Conservation (phyloP, 768 basidiomycete species). For the Tricholoma saponaceum region DNA sequence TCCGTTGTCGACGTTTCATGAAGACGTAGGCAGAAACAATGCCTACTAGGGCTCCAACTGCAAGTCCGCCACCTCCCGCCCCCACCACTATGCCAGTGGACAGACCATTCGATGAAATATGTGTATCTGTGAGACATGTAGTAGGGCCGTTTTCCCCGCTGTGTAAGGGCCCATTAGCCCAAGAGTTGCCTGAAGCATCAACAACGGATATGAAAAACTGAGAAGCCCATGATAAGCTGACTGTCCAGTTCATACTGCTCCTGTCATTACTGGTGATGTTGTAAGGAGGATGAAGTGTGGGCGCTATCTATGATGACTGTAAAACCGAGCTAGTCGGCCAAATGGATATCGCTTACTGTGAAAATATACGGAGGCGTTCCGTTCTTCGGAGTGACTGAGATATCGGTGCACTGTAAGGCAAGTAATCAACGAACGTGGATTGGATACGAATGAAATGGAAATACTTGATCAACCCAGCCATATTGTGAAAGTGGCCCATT, state of each 20-base stretch:
- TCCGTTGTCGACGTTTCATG: slow-evolving; percentile 23
- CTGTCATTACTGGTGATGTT: slow-evolving; percentile 46
- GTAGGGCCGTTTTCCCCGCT: slow-evolving; percentile 40
- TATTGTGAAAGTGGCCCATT: slow-evolving; percentile 53
- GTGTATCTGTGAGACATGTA: slow-evolving; percentile 31
- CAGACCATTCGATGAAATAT: background rate
- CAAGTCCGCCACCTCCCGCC: slow-evolving; percentile 35
- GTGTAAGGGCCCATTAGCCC: slow-evolving; percentile 58
- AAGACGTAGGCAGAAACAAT: slow-evolving; percentile 27
- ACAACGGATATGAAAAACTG: slow-evolving; percentile 55
- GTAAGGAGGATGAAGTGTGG: slow-evolving; percentile 55
- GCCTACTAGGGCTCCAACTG: slow-evolving; percentile 33
- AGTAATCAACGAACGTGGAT: background rate
- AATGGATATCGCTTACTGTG: slow-evolving; percentile 34
- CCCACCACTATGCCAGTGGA: slow-evolving; percentile 25
- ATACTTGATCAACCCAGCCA: slow-evolving; percentile 56
- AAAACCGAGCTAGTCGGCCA: background rate
- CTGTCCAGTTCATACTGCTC: slow-evolving; percentile 54
- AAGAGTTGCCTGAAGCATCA: slow-evolving; percentile 45
- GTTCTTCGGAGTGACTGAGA: slow-evolving; percentile 47
- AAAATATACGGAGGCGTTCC: slow-evolving; percentile 58
- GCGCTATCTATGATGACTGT: slow-evolving; percentile 42
- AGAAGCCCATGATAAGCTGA: slow-evolving; percentile 45
- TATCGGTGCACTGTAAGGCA: slow-evolving; percentile 48
- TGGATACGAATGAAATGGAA: slow-evolving; percentile 6